Conservation (phyloP, 2,329 filamentous ascomycete genomes). For the Microdochium nivale region DNA sequence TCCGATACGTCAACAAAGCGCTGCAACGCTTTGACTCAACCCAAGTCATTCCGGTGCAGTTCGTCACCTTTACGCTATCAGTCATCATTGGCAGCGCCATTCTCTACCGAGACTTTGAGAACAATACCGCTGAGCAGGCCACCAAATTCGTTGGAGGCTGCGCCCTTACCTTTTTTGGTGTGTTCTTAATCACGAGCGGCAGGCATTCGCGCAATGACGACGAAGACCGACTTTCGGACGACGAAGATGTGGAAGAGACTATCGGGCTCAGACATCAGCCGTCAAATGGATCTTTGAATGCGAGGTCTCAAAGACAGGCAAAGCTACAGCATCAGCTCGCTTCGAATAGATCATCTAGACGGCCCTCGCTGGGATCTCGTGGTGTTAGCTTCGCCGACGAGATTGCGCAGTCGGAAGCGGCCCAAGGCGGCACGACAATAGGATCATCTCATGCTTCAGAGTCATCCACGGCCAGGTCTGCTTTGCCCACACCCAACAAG, state of each 20-base stretch:
- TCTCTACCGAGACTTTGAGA: constrained; percentile 90
- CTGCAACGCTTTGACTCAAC: constrained; percentile 94
- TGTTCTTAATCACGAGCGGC: constrained; percentile 94
- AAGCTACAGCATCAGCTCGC: constrained; percentile 5
- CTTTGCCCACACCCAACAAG: constrained; percentile 22
- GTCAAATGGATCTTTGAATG: constrained; percentile 24
- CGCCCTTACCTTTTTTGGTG: constrained; percentile 84
- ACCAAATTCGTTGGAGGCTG: constrained; percentile 86
- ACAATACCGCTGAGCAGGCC: constrained; percentile 63
- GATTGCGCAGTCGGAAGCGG: constrained; percentile 23
- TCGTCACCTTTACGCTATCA: constrained; percentile 91
- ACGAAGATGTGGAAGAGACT: constrained; percentile 54
- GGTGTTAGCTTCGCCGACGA: constrained; percentile 33
- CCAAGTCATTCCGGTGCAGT: constrained; percentile 95
- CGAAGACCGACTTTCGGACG: constrained; percentile 43
- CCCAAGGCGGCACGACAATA: constrained; percentile 24
- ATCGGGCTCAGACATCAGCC: constrained; percentile 46
- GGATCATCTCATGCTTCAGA: constrained; percentile 25
- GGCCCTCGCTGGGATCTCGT: constrained; percentile 36
- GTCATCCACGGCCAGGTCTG: constrained; percentile 18
- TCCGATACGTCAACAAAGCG: constrained; percentile 84
- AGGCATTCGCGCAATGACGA: constrained; percentile 50
- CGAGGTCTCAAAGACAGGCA: constrained; percentile 11
- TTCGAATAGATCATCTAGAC: constrained; percentile 27
- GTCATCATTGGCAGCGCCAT: constrained; percentile 93